Conservation (phyloP, 345 rosid species). For the Hibiscus syriacus region DNA sequence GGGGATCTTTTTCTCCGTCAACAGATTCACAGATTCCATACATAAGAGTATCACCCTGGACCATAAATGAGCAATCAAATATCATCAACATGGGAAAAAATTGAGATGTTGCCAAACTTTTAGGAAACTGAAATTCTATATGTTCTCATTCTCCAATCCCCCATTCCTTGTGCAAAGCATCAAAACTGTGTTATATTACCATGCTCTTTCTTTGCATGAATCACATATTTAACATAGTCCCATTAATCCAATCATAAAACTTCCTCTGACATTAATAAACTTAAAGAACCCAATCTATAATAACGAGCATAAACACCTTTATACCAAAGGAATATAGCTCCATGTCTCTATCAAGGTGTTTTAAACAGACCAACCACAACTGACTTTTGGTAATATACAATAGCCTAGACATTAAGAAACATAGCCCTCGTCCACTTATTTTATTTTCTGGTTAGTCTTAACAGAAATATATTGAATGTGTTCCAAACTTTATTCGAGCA, state of each 20-base stretch:
- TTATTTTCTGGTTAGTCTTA: not conserved
- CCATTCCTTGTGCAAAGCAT: not conserved
- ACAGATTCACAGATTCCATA: conserved; percentile 65
- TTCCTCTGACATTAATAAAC: no score
- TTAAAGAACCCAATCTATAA: not conserved
- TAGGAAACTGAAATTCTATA: not conserved
- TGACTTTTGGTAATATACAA: not conserved
- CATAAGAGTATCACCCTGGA: conserved; percentile 53
- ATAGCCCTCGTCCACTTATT: not conserved
- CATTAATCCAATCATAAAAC: not conserved
- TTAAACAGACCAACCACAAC: not conserved
- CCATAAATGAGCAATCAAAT: conserved; percentile 11
- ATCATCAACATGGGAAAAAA: not conserved
- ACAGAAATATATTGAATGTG: not conserved
- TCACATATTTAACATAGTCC: not conserved
- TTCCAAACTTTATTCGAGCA: not conserved
- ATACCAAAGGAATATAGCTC: not conserved
- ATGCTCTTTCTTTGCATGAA: not conserved
- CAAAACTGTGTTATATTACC: not conserved
- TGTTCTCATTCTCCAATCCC: not conserved
- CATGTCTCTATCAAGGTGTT: not conserved
- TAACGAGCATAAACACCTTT: not conserved
- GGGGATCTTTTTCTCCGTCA: conserved; percentile 90
- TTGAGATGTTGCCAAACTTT: not conserved
- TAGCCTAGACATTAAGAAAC: not conserved